A percentile compares a stretch with the other conserved stretches of the same genome.
Evolutionary conservation across 2,329 filamentous ascomycete genomes (phyloP).

Genomic region (Pyrenochaeta sp.): DNA sequence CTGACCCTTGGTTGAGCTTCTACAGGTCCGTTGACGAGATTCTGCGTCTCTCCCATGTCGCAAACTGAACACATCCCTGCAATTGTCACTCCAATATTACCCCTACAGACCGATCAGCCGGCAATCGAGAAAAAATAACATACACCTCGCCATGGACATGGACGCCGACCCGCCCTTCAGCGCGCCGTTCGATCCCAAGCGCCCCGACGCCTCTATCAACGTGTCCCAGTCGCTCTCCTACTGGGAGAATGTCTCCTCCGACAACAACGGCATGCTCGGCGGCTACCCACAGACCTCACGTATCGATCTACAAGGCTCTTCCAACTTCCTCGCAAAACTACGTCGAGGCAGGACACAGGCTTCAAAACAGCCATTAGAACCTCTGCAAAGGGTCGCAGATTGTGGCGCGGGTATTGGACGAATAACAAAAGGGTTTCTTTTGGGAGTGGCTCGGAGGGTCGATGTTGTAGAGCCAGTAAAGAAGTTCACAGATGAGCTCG

Average conservation of each 20-base stretch:
- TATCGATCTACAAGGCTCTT: constrained; percentile 75
- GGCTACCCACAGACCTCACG: constrained; percentile 73
- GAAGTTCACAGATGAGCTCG: constrained; percentile 76
- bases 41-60: neutral
- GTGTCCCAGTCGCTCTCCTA: constrained; percentile 56
- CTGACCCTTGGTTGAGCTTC: no score
- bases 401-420: constrained; percentile 80
- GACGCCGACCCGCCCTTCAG: constrained; percentile 28
- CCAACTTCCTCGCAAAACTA: constrained; percentile 74
- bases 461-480: constrained; percentile 86
- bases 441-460: constrained; percentile 72
- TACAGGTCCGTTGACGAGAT: no score
- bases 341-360: constrained; percentile 42
- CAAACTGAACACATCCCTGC: neutral
- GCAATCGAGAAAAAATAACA: no score
- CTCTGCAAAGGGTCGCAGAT: constrained; percentile 60
- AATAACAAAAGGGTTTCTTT: constrained; percentile 80
- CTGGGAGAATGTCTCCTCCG: constrained; percentile 62
- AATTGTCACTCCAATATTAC: neutral
- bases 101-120: constrained; percentile 1
- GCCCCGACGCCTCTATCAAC: constrained; percentile 56
- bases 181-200: constrained; percentile 24
- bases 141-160: constrained; percentile 35
- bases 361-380: constrained; percentile 32
- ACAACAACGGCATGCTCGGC: constrained; percentile 80